Evolutionary conservation across 1,139 yeast species (phyloP).

Genomic region (Taiozyma sp.): DNA sequence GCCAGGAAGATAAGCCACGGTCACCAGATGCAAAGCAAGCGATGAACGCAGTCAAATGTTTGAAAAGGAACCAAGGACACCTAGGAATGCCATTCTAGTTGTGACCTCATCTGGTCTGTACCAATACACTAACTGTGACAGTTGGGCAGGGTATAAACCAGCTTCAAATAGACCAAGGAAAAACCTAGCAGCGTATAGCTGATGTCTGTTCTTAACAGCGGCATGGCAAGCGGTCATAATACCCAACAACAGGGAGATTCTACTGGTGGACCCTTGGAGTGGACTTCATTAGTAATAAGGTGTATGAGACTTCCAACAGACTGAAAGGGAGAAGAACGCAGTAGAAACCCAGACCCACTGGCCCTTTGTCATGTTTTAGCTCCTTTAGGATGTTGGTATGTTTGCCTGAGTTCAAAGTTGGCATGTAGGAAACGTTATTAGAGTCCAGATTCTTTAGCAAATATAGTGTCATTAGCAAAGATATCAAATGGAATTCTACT

Average conservation of each 20-base stretch:
- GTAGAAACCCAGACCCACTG: slow-evolving; percentile 13
- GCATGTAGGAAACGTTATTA: slow-evolving; percentile 11
- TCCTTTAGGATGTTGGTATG: slow-evolving; percentile 3
- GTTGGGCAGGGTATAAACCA: slow-evolving; percentile 36
- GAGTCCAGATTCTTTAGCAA: slow-evolving; percentile 11
- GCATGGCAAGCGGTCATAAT: slow-evolving; percentile 8
- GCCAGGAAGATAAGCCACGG: slow-evolving; percentile 32
- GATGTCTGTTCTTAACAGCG: slow-evolving; percentile 13
- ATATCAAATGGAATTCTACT: slow-evolving; percentile 9
- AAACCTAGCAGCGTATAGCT: slow-evolving; percentile 36
- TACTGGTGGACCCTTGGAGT: slow-evolving; percentile 12
- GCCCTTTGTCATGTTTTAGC: slow-evolving; percentile 8
- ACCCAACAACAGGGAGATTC: slow-evolving; percentile 13
- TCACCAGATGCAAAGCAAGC: slow-evolving; percentile 21
- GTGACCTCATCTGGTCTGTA: slow-evolving; percentile 13
- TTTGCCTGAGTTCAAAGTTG: slow-evolving; percentile 9
- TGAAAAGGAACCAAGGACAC: slow-evolving; percentile 8
- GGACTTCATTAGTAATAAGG: slow-evolving; percentile 8
- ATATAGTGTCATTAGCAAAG: slow-evolving; percentile 8
- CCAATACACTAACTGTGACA: slow-evolving; percentile 7
- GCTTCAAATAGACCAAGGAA: slow-evolving; percentile 36
- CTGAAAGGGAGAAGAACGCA: slow-evolving; percentile 10
- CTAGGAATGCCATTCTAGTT: slow-evolving; percentile 9
- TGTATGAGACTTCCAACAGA: slow-evolving; percentile 12
- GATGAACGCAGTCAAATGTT: slow-evolving; percentile 7